These are phyloP conservation scores for Coemansia sp. DNA, from an alignment of 192 early-diverging fungal genomes.

Conservation along the genomic window DNA sequence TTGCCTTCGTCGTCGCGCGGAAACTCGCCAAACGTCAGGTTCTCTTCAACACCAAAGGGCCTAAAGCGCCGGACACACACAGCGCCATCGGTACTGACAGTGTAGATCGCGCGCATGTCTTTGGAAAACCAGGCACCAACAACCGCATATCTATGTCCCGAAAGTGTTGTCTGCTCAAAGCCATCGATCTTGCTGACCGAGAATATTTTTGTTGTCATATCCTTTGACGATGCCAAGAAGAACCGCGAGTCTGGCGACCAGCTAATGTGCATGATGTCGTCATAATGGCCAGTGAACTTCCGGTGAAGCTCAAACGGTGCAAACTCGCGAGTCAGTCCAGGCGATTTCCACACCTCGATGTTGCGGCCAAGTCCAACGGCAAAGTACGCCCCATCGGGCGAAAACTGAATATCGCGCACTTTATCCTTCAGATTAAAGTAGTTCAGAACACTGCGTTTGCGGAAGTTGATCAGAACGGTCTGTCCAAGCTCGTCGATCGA, in stretches of 20 bases:
- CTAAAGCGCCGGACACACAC: conserved; percentile 75
- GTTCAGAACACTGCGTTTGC: conserved; percentile 81
- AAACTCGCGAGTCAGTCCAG: conserved; percentile 89
- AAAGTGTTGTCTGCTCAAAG: conserved; percentile 71
- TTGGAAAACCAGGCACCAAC: conserved; percentile 73
- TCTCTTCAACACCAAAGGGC: conserved; percentile 56
- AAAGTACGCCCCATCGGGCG: conserved; percentile 85
- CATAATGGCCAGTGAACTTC: conserved; percentile 76
- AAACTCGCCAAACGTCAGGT: conserved; percentile 62
- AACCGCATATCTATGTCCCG: conserved; percentile 84
- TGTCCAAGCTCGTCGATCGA: conserved; percentile 93
- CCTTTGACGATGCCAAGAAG: conserved; percentile 50
- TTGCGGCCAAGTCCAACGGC: conserved; percentile 84
- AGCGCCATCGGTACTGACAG: conserved; percentile 86
- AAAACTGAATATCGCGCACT: conserved; percentile 86
- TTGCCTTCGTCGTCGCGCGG: conserved; percentile 53
- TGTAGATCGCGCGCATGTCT: conserved; percentile 63
- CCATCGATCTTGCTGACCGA: conserved; percentile 65
- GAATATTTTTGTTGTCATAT: conserved; percentile 44
- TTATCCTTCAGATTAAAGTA: conserved; percentile 84
- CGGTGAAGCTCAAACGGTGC: conserved; percentile 86
- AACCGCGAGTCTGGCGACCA: conserved; percentile 88
- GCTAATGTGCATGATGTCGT: conserved; percentile 78
- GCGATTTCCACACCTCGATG: conserved; percentile 90
- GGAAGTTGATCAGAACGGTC: conserved; percentile 83